Base-by-base conservation (phyloP, 1,139 yeast genomes). In the Pichiaceae sp. region DNA sequence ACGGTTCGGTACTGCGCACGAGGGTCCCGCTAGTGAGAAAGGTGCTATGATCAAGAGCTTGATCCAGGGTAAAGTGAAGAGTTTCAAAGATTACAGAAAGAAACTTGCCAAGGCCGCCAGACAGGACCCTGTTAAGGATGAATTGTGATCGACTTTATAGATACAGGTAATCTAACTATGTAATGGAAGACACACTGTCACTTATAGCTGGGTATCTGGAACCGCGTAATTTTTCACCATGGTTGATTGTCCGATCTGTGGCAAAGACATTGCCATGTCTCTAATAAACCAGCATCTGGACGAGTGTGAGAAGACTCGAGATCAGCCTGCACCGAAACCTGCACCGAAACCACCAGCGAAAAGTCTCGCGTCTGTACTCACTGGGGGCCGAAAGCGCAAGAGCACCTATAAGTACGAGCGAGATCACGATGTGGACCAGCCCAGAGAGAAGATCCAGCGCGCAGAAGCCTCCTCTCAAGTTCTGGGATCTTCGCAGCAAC, bases 201-300 rank as follows among this genome's bases (percentile, higher is more conserved):
- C 31, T 29, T 21, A 21, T n/a, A n/a, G n/a, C n/a, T n/a, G n/a
- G n/a, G n/a, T n/a, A n/a, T n/a, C n/a, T n/a, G n/a, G n/a, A n/a
- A n/a, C n/a, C n/a, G n/a, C n/a, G n/a, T n/a, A n/a, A n/a, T n/a
- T n/a, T n/a, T n/a, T n/a, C n/a, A n/a, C n/a, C 19, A 56, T 56
- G 61, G 60, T 56, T 1, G 31, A 38, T 20, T 58, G 63, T 35
- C 63, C 63, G 2, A 49, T 57, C 5, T 58, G 63, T 33, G 25
- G 43, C 2, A 42, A 43, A 17, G 49, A 53, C 2, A 43, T 56
- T 3, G 47, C 46, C 11, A 35, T 57, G 1, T 46, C 42, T 4
- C 31, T 40, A 9, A 57, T 58, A 11, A 56, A 58, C 32, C 34
- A 39, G 17, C 63, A 58, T 38, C 36, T 57, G 21, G 63, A 58